Evolutionary conservation across 2,329 filamentous ascomycete species (phyloP).

Genomic region (Clonostachys solani): DNA sequence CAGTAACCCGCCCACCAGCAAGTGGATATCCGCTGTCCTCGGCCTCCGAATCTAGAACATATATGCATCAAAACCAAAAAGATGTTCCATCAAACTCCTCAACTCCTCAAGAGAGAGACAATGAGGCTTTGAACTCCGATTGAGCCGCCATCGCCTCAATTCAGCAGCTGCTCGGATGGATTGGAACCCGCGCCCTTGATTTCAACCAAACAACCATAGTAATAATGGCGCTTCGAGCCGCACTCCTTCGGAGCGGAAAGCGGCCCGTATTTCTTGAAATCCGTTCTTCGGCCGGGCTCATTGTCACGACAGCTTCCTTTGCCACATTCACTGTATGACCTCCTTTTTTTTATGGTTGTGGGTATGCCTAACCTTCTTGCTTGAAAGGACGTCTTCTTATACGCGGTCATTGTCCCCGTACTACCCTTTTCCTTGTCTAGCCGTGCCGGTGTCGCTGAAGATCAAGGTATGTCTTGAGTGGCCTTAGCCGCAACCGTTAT

Average conservation of each 20-base stretch:
- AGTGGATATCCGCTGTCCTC: too few relatives aligned
- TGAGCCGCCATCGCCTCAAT: too few relatives aligned
- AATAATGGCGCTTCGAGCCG: neutral
- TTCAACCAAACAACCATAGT: neutral
- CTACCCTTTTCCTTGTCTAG: slow-evolving; percentile 20
- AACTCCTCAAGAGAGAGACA: too few relatives aligned
- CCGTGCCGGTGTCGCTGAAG: slow-evolving; percentile 14
- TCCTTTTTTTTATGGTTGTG: neutral
- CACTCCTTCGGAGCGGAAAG: slow-evolving; percentile 7
- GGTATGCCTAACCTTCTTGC: neutral
- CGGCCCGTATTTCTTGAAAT: slow-evolving; percentile 18
- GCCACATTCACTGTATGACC: slow-evolving; percentile 23
- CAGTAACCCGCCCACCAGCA: too few relatives aligned
- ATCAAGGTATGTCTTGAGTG: slow-evolving; percentile 8
- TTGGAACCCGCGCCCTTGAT: too few relatives aligned
- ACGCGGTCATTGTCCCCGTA: slow-evolving; percentile 25
- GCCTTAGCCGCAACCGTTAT: neutral
- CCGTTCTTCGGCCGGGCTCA: slow-evolving; percentile 22
- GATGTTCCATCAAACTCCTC: too few relatives aligned
- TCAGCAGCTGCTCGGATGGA: too few relatives aligned
- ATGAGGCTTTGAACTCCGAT: too few relatives aligned
- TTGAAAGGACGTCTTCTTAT: slow-evolving; percentile 25
- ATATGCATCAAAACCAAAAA: too few relatives aligned
- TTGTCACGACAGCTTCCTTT: slow-evolving; percentile 23
- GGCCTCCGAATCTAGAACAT: too few relatives aligned